Evolutionary conservation across 176 grass and related monocot species (phyloP), one percentile per base, ranked within the genome.

Genomic region (Avena atlantica): DNA sequence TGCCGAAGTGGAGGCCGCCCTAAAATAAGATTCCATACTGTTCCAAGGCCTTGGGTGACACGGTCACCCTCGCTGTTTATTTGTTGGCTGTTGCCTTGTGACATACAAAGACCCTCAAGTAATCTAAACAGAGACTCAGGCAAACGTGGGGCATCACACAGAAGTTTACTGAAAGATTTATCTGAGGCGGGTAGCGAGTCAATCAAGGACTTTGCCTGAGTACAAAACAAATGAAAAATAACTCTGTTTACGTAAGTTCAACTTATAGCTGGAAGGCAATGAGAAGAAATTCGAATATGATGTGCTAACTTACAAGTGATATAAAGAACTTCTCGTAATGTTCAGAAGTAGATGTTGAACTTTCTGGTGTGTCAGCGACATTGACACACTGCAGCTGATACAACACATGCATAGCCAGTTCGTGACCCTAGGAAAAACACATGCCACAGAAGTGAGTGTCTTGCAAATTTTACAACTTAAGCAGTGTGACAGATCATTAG

Each of bases 11-110:
- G 78, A 82, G 97, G 97, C 47, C 97, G 90, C 5, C 87, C 89
- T 83, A 99, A 91, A 81, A 99, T 99, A 86, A 99, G 91, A 75
- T 52, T 97, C 97, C 97, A 93, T 42, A 97, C 69, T 83, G 97
- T 90, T 89, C 91, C 89, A 27, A 99, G 83, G 44, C 97, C 97
- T 89, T 99, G 97, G 57, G 90, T 88, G 60, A 99, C 80, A 85
- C 94, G 97, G 83, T 99, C 97, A 66, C 92, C 89, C 80, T 92
- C 89, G 70, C 62, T 88, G 4, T 96, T 94, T 74, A 80, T 77
- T 86, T 89, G 83, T 44, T 94, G 87, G 34, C 62, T 85, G 48
- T 83, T 83, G 56, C 84, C 69, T 88, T 92, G 87, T 85, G 91
- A 92, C 82, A 89, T 79, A 78, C 97, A 99, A 78, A 99, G 86